Percentiles rank a stretch among this genome's conserved stretches.
phyloP scores from a whole-genome alignment of 2,329 filamentous ascomycete species.

The Penicillium crustosum region DNA sequence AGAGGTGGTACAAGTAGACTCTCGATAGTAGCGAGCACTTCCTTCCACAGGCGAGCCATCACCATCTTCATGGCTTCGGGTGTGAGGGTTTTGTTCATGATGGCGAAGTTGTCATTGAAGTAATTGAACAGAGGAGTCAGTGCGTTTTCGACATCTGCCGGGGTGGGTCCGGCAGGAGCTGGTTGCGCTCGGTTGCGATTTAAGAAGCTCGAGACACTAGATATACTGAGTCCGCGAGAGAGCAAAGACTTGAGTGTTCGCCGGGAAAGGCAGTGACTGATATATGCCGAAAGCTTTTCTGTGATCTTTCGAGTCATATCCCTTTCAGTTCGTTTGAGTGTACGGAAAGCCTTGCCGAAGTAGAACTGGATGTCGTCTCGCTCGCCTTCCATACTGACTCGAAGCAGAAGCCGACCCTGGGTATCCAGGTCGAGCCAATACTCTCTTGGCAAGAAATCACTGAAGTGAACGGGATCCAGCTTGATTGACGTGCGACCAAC shows the following conservation, averaged over 20 bases:
- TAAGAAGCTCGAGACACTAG: slow-evolving; percentile 71
- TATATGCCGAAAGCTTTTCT: slow-evolving; percentile 95
- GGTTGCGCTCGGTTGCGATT: slow-evolving; percentile 52
- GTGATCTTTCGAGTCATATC: slow-evolving; percentile 99
- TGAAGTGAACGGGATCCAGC: slow-evolving; percentile 95
- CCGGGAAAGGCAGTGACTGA: slow-evolving; percentile 81
- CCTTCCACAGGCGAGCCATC: slow-evolving; percentile 98
- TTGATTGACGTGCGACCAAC: slow-evolving; percentile 96
- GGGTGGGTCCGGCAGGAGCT: slow-evolving; percentile 59
- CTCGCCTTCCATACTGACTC: slow-evolving; percentile 98
- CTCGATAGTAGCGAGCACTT: slow-evolving; percentile 90
- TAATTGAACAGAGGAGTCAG: slow-evolving; percentile 85
- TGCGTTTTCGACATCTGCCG: slow-evolving; percentile 74
- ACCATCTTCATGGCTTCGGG: slow-evolving; percentile 97
- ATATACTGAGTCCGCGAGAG: slow-evolving; percentile 69
- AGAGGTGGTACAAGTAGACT: slow-evolving; percentile 85
- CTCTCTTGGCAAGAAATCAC: slow-evolving; percentile 90
- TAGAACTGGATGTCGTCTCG: slow-evolving; percentile 98
- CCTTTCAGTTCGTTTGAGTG: slow-evolving; percentile 89
- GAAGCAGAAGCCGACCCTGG: slow-evolving; percentile 81
- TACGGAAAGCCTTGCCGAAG: slow-evolving; percentile 94
- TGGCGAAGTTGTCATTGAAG: slow-evolving; percentile 97
- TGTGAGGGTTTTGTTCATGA: slow-evolving; percentile 96
- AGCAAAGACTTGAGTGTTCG: slow-evolving; percentile 75
- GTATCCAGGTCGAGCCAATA: slow-evolving; percentile 98